Evolutionary conservation across 2,329 filamentous ascomycete species (phyloP).

Genomic region (Aspergillus oerlinghausenensis): DNA sequence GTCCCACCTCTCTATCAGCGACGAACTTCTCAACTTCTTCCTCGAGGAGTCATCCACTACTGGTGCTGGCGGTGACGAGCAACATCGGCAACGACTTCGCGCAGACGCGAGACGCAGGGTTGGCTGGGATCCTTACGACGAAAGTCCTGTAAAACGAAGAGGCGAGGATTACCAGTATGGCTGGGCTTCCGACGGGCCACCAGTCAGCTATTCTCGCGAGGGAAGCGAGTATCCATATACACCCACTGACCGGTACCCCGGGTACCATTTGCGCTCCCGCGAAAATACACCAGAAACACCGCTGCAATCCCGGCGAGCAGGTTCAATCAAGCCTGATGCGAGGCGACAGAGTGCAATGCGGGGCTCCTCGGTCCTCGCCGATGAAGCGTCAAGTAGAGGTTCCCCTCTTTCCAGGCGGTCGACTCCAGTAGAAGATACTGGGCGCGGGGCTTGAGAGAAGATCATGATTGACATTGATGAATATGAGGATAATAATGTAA

Average conservation of each 20-base stretch:
- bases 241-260: conserved; percentile 21
- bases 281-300: conserved; percentile 32
- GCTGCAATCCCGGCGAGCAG: conserved; percentile 15
- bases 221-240: conserved; percentile 23
- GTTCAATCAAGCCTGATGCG: conserved; percentile 16
- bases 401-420: conserved; percentile 35
- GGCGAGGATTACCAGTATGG: conserved; percentile 61
- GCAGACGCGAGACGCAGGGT: conserved; percentile 58
- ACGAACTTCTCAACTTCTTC: conserved; percentile 87
- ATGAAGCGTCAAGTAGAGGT: conserved; percentile 16
- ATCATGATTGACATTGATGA: background rate
- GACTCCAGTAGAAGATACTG: conserved; percentile 22
- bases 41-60: conserved; percentile 65
- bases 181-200: conserved; percentile 22
- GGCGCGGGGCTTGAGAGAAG: conserved; percentile 23
- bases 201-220: conserved; percentile 21
- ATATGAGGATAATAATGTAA: background rate
- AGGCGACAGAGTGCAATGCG: conserved; percentile 19
- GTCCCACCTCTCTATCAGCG: conserved; percentile 82
- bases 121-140: conserved; percentile 68
- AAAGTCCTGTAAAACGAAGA: conserved; percentile 62
- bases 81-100: conserved; percentile 56
- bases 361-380: conserved; percentile 17
- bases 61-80: conserved; percentile 59
- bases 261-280: conserved; percentile 27